Evolutionary conservation across 331 rosid genomes (phyloP).

Genomic region (Rhamnella rubrinervis): DNA sequence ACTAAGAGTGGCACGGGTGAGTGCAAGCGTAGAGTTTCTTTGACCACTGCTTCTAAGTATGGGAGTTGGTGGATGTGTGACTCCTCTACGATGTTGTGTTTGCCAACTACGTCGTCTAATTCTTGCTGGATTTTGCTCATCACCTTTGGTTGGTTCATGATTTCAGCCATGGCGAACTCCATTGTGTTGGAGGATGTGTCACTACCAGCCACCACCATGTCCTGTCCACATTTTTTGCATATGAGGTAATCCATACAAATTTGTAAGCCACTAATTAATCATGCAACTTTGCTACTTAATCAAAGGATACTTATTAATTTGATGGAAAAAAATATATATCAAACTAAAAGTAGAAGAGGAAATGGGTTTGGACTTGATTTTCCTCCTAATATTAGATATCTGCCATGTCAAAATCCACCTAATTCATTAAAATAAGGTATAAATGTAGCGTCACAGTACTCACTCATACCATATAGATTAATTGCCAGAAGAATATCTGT

Average conservation of each 20-base stretch:
- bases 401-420: too few relatives aligned
- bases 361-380: too few relatives aligned
- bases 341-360: too few relatives aligned
- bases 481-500: too few relatives aligned
- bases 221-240: slow-evolving; percentile 31
- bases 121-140: slow-evolving; percentile 50
- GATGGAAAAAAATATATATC: too few relatives aligned
- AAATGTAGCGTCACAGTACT: too few relatives aligned
- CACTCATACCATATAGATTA: too few relatives aligned
- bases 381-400: too few relatives aligned
- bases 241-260: not conserved
- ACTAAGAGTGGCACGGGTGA: slow-evolving; percentile 62
- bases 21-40: slow-evolving; percentile 74
- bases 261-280: too few relatives aligned
- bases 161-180: slow-evolving; percentile 70
- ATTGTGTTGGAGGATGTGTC: slow-evolving; percentile 71
- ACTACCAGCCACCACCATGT: slow-evolving; percentile 73
- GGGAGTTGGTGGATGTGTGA: slow-evolving; percentile 50
- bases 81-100: slow-evolving; percentile 64
- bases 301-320: too few relatives aligned
- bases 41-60: slow-evolving; percentile 68
- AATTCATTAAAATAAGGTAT: too few relatives aligned
- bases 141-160: slow-evolving; percentile 44
- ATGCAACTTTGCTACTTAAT: not conserved
- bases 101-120: slow-evolving; percentile 49